A percentile compares a stretch with the other conserved stretches of the same genome.
phyloP scores from a whole-genome alignment of 2,329 filamentous ascomycete species.

The Tetracladium maxilliforme region DNA sequence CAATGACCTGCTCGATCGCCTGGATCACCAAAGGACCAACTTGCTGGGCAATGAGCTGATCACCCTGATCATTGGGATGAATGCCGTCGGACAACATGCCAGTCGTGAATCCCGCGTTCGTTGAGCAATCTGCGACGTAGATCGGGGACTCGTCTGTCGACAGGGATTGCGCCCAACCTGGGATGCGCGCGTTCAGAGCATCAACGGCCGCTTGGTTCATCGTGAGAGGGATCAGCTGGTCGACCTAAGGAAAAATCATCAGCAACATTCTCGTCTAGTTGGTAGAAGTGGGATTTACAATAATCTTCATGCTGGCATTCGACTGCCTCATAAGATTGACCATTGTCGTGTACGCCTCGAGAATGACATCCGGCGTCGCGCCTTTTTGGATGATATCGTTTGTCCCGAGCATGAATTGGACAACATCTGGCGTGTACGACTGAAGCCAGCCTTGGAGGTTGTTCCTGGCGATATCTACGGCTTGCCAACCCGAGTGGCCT shows the following conservation, averaged over 20 bases:
- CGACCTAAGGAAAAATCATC: conserved; percentile 13
- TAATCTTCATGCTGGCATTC: conserved; percentile 23
- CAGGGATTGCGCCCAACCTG: conserved; percentile 18
- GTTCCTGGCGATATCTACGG: conserved; percentile 25
- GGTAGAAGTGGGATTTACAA: conserved; percentile 13
- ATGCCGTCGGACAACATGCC: conserved; percentile 21
- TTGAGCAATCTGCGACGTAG: conserved; percentile 20
- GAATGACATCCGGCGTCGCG: conserved; percentile 15
- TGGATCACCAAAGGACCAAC: too few species aligned
- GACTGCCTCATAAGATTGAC: conserved; percentile 18
- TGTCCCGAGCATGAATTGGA: conserved; percentile 29
- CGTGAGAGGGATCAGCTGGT: conserved; percentile 22
- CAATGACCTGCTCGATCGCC: too few species aligned
- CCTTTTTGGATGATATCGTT: conserved; percentile 21
- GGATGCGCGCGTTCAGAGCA: conserved; percentile 20
- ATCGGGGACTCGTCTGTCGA: conserved; percentile 22
- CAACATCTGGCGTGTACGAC: conserved; percentile 21
- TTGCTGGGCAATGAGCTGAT: too few species aligned
- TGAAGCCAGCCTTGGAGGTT: conserved; percentile 23
- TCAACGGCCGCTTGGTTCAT: conserved; percentile 13
- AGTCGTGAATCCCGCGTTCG: conserved; percentile 16
- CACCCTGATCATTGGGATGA: conserved; percentile 16
- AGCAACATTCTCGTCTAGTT: too few species aligned
- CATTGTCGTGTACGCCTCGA: conserved; percentile 23
- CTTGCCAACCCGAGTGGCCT: conserved; percentile 26